A percentile compares a stretch with the other conserved stretches of the same genome.
Evolutionary conservation across 2,329 filamentous ascomycete species (phyloP).

Genomic region (Hortaea sp.): DNA sequence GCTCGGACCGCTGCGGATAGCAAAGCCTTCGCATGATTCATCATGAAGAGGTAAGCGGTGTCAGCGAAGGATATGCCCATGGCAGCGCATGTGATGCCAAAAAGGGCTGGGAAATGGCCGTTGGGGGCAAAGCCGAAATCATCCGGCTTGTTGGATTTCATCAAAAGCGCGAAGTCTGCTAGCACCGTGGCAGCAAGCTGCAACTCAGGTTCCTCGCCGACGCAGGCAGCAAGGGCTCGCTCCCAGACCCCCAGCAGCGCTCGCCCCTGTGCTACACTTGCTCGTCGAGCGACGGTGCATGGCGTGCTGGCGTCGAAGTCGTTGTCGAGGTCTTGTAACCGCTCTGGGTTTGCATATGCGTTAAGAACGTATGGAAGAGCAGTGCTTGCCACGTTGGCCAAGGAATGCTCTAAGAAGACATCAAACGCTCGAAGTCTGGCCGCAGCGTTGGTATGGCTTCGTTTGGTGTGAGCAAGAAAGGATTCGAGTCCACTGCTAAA

Average conservation of each 20-base stretch:
- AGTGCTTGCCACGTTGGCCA: conserved; percentile 61
- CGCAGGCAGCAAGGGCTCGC: conserved; percentile 16
- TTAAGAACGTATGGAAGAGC: conserved; percentile 66
- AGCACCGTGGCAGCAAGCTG: conserved; percentile 6
- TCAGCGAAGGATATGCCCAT: conserved; percentile 52
- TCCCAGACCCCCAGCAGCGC: conserved; percentile 71
- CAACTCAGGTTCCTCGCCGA: neutral
- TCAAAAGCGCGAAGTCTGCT: conserved; percentile 10
- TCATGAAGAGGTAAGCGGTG: conserved; percentile 63
- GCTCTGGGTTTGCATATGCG: conserved; percentile 47
- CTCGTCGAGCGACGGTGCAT: conserved; percentile 68
- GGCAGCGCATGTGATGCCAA: conserved; percentile 55
- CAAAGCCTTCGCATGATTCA: conserved; percentile 66
- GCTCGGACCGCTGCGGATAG: conserved; percentile 68
- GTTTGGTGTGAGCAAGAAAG: conserved; percentile 56
- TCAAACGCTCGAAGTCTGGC: conserved; percentile 37
- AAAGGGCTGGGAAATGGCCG: conserved; percentile 62
- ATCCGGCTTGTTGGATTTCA: conserved; percentile 12
- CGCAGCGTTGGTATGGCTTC: conserved; percentile 40
- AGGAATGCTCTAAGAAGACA: conserved; percentile 58
- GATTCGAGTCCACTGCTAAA: conserved; percentile 78
- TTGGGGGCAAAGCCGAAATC: conserved; percentile 15
- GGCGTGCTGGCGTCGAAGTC: conserved; percentile 64
- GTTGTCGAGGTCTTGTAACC: conserved; percentile 57
- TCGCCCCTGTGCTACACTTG: conserved; percentile 64